Percentiles rank a stretch among this genome's conserved stretches.
Evolutionary conservation across 352 stramenopile genomes (phyloP).

Genomic region (Globisporangium nagaii): DNA sequence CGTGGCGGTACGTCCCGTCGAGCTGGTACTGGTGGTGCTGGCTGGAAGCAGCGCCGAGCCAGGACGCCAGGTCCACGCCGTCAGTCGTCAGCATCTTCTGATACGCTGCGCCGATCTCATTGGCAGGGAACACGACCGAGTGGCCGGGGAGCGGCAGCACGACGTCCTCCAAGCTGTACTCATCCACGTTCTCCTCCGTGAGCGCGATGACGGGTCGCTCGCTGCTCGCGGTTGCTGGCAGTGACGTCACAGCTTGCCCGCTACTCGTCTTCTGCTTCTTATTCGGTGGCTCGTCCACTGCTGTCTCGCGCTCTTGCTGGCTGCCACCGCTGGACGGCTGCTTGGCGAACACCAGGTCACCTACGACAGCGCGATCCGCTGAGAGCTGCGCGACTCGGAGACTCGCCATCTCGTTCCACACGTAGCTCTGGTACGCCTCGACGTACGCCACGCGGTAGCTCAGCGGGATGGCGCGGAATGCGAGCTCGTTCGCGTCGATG

Average conservation of each 20-base stretch:
- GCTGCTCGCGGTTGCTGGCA: slow-evolving; percentile 26
- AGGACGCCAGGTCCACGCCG: slow-evolving; percentile 44
- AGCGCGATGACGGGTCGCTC: slow-evolving; percentile 46
- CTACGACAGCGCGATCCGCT: slow-evolving; percentile 53
- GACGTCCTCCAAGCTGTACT: slow-evolving; percentile 91
- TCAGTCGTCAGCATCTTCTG: slow-evolving; percentile 48
- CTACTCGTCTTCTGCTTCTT: slow-evolving; percentile 14
- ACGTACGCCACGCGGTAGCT: slow-evolving; percentile 62
- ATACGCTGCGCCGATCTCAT: slow-evolving; percentile 50
- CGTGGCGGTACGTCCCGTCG: slow-evolving; percentile 86
- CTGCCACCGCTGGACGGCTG: too few relatives aligned
- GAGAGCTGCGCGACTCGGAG: slow-evolving; percentile 74
- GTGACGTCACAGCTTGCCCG: neutral
- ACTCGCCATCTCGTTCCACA: slow-evolving; percentile 95
- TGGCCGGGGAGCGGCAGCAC: slow-evolving; percentile 93
- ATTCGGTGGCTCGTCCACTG: neutral
- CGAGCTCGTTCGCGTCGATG: slow-evolving; percentile 64
- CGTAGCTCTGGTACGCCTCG: slow-evolving; percentile 89
- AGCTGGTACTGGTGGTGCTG: slow-evolving; percentile 65
- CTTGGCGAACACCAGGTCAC: slow-evolving; percentile 84
- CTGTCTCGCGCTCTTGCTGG: neutral
- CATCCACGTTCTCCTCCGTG: slow-evolving; percentile 75
- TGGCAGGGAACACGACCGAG: slow-evolving; percentile 79
- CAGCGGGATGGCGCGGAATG: slow-evolving; percentile 59
- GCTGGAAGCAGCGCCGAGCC: slow-evolving; percentile 11